Evolutionary conservation across 768 basidiomycete genomes (phyloP).

Genomic region (Boletus rubroflammeus): DNA sequence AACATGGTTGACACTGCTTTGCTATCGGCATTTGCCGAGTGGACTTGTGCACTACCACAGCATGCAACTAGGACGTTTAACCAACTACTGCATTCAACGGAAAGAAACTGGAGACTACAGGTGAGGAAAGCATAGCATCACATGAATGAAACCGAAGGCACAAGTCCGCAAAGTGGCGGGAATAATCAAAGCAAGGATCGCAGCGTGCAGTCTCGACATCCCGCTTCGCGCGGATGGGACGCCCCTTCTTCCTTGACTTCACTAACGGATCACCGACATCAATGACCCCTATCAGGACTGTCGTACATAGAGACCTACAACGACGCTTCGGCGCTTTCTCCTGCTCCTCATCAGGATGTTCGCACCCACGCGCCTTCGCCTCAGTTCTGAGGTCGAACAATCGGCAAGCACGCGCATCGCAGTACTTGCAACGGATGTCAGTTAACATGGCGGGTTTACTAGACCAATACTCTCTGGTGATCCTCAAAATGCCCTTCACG

Average conservation of each 20-base stretch:
- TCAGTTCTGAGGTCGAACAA: background rate
- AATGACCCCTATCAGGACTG: background rate
- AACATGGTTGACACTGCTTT: background rate
- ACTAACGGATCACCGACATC: background rate
- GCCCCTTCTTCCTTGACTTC: conserved; percentile 5
- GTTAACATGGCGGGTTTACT: background rate
- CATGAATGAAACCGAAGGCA: background rate
- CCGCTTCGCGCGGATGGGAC: background rate
- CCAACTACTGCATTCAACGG: background rate
- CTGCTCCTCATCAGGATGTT: background rate
- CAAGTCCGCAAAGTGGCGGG: background rate
- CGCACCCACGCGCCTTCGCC: background rate
- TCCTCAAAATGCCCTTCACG: background rate
- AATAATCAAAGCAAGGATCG: conserved; percentile 9
- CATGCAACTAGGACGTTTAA: too few species aligned
- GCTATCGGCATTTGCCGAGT: conserved; percentile 2
- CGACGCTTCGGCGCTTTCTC: background rate
- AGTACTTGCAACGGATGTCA: background rate
- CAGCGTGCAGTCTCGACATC: background rate
- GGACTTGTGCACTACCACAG: too few species aligned
- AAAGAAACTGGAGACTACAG: background rate
- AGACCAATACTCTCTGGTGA: conserved; percentile 9
- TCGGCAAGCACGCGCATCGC: background rate
- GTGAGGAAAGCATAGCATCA: background rate
- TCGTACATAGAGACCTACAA: conserved; percentile 2